phyloP scores from a whole-genome alignment of 768 basidiomycete species.

The Auriscalpium orientale region DNA sequence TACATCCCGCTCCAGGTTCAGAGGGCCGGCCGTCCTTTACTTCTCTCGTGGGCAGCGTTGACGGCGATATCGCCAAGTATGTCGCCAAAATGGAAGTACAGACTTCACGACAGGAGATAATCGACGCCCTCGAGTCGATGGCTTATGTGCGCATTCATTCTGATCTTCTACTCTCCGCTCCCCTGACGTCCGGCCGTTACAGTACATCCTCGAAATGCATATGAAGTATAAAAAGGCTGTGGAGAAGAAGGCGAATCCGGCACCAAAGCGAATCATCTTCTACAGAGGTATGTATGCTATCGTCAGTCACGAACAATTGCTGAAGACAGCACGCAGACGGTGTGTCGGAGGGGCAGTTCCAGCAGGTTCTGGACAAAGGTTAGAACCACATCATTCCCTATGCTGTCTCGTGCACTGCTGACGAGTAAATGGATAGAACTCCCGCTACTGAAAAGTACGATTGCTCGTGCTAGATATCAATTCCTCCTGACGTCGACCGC shows the following conservation, averaged over 20 bases:
- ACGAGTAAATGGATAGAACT: slow-evolving; percentile 37
- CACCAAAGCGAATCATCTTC: slow-evolving; percentile 68
- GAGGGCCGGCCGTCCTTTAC: slow-evolving; percentile 79
- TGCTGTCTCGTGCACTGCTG: background rate
- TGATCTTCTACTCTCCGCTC: background rate
- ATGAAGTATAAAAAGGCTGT: slow-evolving; percentile 46
- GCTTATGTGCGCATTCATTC: slow-evolving; percentile 33
- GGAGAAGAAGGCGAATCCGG: slow-evolving; percentile 41
- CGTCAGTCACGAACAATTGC: background rate
- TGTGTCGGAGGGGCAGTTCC: slow-evolving; percentile 51
- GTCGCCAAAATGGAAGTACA: slow-evolving; percentile 56
- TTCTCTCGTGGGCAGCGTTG: slow-evolving; percentile 72
- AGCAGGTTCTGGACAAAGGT: slow-evolving; percentile 46
- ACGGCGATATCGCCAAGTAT: slow-evolving; percentile 70
- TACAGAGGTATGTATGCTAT: slow-evolving; percentile 46
- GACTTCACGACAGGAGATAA: slow-evolving; percentile 65
- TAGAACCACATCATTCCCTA: slow-evolving; percentile 3
- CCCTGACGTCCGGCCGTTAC: background rate
- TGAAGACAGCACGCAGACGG: slow-evolving; percentile 29
- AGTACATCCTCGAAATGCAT: slow-evolving; percentile 53
- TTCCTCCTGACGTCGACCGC: background rate
- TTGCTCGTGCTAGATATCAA: background rate
- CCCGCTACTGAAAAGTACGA: slow-evolving; percentile 46
- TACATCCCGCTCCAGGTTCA: slow-evolving; percentile 75
- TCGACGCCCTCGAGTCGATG: slow-evolving; percentile 64